Base-by-base conservation (phyloP, 352 stramenopile genomes). In the Phytophthora citrophthora region DNA sequence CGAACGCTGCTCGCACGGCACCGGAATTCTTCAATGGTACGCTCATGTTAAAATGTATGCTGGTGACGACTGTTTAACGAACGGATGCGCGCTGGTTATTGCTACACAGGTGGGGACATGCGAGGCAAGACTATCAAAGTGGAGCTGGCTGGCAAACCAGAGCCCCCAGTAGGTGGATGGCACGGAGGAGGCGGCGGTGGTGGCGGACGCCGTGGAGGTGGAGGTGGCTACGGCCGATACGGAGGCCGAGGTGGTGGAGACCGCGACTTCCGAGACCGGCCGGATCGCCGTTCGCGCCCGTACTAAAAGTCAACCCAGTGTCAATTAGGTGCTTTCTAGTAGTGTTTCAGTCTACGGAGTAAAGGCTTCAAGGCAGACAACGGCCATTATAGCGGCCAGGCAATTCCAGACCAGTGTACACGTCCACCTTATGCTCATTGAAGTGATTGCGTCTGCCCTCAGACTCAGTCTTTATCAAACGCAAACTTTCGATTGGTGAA, bases 121-220 rank as follows among this genome's bases (percentile, higher is more conserved):
- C 86, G 86, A 41, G 86, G 80, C 16, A 92, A 93, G 57, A 88
- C 79, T 51, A 93, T 95, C 68, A 95, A 93, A 54, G 86, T 95
- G 43, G 86, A 95, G 72, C 64, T 95, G 0, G 86, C 86, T 9
- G 86, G 86, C 40, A 95, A 95, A 54, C 86, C 86, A 0, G 85
- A 95, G 67, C 86, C 86, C 32, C 86, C 86, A 0, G 83, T 82
- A 12, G 86, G 86, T 13, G 86, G 86, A 3, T 95, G 86, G 85
- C 61, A 77, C 6, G 83, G 81, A 23, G 86, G 85, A 20, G 64
- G 70, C 26, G 77, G 79, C 8, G 67, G 73, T 15, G 58, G 77
- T 10, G 26, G 78, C 12, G 58, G 76, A 43, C 46, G 77, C 39
- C 50, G 79, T 15, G 76, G 79, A 5, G 72, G 80, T 63, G 74